These are phyloP conservation scores for Neoscytalidium dimidiatum DNA, from an alignment of 2,329 filamentous ascomycete species.

Conservation along the genomic window DNA sequence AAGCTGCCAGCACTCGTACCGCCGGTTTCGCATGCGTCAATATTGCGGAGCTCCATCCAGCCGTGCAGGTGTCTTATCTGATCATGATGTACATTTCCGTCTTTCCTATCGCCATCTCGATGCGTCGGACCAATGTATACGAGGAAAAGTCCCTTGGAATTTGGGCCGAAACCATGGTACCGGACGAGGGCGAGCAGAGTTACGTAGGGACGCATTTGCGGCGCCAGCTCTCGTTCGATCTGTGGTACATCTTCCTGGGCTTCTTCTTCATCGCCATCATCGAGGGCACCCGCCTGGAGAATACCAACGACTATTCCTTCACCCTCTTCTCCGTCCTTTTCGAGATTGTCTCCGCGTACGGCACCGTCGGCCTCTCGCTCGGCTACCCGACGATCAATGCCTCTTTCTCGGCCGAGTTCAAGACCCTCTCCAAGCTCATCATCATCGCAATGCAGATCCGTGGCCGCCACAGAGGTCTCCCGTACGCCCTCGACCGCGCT, in stretches of 20 bases:
- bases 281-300: conserved; percentile 72
- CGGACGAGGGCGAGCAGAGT: conserved; percentile 60
- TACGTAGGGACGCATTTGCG: conserved; percentile 92
- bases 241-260: conserved; percentile 96
- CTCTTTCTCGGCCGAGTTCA: conserved; percentile 82
- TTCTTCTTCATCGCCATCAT: conserved; percentile 91
- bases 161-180: conserved; percentile 53
- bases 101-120: conserved; percentile 93
- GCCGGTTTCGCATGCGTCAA: conserved; percentile 86
- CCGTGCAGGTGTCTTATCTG: conserved; percentile 89
- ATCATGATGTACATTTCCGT: conserved; percentile 99
- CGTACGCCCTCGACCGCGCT: conserved; percentile 69
- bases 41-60: conserved; percentile 77
- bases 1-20: conserved; percentile 85
- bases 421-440: conserved; percentile 65
- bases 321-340: conserved; percentile 50
- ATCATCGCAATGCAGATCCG: conserved; percentile 69
- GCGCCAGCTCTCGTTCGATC: conserved; percentile 89
- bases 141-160: conserved; percentile 86
- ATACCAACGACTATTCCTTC: conserved; percentile 56
- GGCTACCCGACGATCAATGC: conserved; percentile 77
- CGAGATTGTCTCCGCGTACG: conserved; percentile 52
- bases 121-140: conserved; percentile 93
- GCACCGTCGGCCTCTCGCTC: conserved; percentile 88
- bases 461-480: conserved; percentile 65